These are phyloP conservation scores for Gracilaria gracilis DNA, from an alignment of 23 red algal species.

Conservation along the genomic window DNA sequence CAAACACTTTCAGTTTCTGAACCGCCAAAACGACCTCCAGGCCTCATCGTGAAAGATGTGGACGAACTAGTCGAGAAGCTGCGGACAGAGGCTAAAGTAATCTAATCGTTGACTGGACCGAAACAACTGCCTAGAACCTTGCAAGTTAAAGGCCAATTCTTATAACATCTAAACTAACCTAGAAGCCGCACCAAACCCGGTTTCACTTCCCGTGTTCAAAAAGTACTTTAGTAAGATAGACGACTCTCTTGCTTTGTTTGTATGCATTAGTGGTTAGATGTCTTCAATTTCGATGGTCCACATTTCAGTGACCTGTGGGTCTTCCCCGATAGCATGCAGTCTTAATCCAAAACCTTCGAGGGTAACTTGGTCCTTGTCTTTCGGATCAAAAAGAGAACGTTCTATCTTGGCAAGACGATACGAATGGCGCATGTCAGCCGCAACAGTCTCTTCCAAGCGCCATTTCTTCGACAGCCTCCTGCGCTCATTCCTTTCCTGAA, in stretches of 20 bases:
- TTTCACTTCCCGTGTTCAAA: neutral
- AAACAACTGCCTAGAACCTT: neutral
- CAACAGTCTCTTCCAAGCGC: slow-evolving; percentile 20
- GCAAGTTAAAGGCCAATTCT: too few species aligned
- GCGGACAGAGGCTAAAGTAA: slow-evolving; percentile 51
- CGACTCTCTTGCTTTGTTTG: neutral
- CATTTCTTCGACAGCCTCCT: slow-evolving; percentile 12
- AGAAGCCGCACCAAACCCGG: neutral
- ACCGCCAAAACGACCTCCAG: slow-evolving; percentile 69
- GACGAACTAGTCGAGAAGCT: slow-evolving; percentile 79
- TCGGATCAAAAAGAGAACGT: slow-evolving; percentile 14
- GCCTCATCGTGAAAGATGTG: slow-evolving; percentile 62
- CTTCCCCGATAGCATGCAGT: slow-evolving; percentile 8
- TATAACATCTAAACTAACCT: too few species aligned
- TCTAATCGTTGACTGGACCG: neutral
- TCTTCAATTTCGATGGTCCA: slow-evolving; percentile 39
- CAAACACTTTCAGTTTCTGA: slow-evolving; percentile 67
- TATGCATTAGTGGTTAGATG: slow-evolving; percentile 4
- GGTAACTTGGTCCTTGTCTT: slow-evolving; percentile 7
- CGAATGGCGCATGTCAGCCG: slow-evolving; percentile 25
- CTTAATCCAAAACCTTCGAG: slow-evolving; percentile 13
- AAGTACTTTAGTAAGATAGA: neutral
- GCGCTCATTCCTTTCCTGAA: slow-evolving; percentile 27
- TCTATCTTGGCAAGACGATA: slow-evolving; percentile 38
- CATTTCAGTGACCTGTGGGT: slow-evolving; percentile 16